Percentiles rank a stretch among this genome's conserved stretches.
phyloP scores from a whole-genome alignment of 2,329 filamentous ascomycete genomes.

The Arachnomyces sp. region DNA sequence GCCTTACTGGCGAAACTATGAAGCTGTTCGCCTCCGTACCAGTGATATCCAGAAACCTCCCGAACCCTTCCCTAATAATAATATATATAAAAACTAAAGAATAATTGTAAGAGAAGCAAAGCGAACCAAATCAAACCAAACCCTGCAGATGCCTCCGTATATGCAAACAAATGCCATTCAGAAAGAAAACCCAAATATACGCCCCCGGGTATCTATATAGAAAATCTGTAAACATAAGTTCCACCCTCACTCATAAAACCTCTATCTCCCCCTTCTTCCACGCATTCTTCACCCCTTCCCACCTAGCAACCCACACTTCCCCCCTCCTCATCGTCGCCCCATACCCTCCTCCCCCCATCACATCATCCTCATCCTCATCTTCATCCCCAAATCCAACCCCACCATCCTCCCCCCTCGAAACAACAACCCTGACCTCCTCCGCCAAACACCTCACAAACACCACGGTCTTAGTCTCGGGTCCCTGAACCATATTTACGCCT shows the following conservation, averaged over 20 bases:
- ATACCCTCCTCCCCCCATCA: conserved; percentile 15
- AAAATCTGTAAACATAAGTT: not conserved
- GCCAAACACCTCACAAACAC: conserved; percentile 66
- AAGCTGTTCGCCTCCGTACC: no score
- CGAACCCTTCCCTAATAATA: no score
- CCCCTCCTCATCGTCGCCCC: conserved; percentile 44
- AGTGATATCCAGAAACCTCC: no score
- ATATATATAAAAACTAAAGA: no score
- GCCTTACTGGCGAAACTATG: no score
- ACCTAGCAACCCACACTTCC: conserved; percentile 62
- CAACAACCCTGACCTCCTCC: conserved; percentile 40
- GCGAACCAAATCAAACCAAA: no score
- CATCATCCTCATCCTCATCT: conserved; percentile 12
- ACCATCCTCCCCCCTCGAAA: conserved; percentile 20
- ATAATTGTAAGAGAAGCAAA: no score
- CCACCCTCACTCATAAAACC: conserved; percentile 25
- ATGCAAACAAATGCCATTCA: no score
- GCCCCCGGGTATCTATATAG: not conserved
- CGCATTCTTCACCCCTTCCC: conserved; percentile 62
- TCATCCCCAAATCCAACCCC: conserved; percentile 14
- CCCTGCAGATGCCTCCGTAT: no score
- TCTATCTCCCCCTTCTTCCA: conserved; percentile 39
- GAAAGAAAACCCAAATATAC: no score
- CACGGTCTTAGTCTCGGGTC: conserved; percentile 71
- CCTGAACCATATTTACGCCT: conserved; percentile 86